Evolutionary conservation across 306 rosid genomes (phyloP).

Genomic region (Rosa multiflora): DNA sequence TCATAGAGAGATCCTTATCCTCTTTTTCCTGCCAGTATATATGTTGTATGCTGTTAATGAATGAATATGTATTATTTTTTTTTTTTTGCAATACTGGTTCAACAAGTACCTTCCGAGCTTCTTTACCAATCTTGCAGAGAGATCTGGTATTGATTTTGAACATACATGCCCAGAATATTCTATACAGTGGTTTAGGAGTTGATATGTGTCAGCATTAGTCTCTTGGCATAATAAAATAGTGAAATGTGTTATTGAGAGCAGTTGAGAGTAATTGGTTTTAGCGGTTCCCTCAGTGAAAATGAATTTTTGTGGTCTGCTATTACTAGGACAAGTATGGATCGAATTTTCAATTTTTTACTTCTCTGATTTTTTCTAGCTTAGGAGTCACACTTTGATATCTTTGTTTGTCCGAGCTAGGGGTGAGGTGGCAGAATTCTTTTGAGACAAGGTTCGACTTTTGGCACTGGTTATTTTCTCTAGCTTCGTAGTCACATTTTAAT

Average conservation of each 20-base stretch:
- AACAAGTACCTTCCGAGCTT: background rate
- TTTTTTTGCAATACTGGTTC: background rate
- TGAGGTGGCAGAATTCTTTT: background rate
- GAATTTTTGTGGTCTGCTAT: background rate
- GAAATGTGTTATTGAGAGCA: background rate
- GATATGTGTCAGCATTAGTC: background rate
- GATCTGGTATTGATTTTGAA: background rate
- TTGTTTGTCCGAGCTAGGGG: background rate
- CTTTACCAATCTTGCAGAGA: background rate
- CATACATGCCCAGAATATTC: background rate
- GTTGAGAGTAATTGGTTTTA: background rate
- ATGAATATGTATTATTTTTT: background rate
- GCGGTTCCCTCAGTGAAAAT: background rate
- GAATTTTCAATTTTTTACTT: background rate
- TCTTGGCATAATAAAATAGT: background rate
- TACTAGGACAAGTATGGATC: background rate
- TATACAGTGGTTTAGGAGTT: background rate
- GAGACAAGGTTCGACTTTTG: background rate
- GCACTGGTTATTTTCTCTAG: no score
- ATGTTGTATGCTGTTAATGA: slow-evolving; percentile 13
- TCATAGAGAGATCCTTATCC: background rate
- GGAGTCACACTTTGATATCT: background rate
- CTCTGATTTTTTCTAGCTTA: background rate
- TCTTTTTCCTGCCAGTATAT: slow-evolving; percentile 7
- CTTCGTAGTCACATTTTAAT: no score